Evolutionary conservation across 768 basidiomycete genomes (phyloP), one percentile per base, ranked within the genome.

Genomic region (Tylopilus felleus): DNA sequence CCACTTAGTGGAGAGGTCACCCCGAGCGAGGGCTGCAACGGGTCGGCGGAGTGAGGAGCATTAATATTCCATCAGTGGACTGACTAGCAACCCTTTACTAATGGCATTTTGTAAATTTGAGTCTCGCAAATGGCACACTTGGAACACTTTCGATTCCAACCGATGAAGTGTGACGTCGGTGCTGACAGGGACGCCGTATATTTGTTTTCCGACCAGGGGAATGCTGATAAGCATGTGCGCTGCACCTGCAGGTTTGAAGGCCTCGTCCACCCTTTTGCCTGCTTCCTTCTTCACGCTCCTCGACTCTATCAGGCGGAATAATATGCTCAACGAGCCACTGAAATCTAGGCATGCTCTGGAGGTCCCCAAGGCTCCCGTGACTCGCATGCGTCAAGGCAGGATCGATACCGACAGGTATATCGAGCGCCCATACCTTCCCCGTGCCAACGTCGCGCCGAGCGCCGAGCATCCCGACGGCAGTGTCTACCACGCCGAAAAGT

Each of bases 401-500:
- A 38, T 45, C 33, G 66, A 70, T 36, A 69, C 68, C 3, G 69
- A 71, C 51, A 57, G 25, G 45, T 6, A 43, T n/a, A 55, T 69
- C 36, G 62, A 65, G 14, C 64, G 60, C 1, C 69, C 68, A 0
- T 71, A 69, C 47, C 59, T 69, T 10, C 41, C 66, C 28, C 62
- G 68, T n/a, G 69, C 68, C 5, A 60, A 66, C 6, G 23, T 60
- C 33, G 68, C 68, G 7, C 65, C 69, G 1, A 68, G 66, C 27
- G 29, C 49, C 9, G 67, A 69, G 38, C 36, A 55, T 0, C 66
- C 66, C 14, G 38, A 63, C 0, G 68, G 68, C n/a, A 69, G 58
- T 5, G 28, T 10, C 42, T 38, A 44, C 22, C 63, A 68, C 21
- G 47, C 65, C 2, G 33, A 52, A 51, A 60, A 52, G 38, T 65